Conservation (phyloP, 2,329 filamentous ascomycete genomes). For the Penicillium sp. region DNA sequence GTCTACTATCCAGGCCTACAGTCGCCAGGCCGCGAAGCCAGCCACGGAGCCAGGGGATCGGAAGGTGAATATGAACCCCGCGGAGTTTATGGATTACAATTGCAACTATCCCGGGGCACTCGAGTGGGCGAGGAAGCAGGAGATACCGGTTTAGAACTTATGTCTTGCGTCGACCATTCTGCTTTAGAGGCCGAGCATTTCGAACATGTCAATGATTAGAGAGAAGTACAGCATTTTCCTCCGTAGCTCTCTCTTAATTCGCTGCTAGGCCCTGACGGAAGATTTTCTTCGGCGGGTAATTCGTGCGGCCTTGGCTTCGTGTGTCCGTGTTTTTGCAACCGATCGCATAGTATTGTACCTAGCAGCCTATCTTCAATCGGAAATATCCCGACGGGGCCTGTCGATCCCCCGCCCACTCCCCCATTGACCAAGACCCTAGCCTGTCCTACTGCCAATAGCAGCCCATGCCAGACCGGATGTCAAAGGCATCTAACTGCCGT, state of each 20-base stretch:
- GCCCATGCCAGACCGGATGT: no score
- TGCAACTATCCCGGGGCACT: slow-evolving; percentile 40
- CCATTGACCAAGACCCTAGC: no score
- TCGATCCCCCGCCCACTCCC: not conserved
- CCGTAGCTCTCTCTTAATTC: not conserved
- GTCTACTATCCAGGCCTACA: slow-evolving; percentile 49
- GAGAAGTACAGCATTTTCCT: no score
- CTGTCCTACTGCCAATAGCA: no score
- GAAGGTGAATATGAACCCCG: slow-evolving; percentile 19
- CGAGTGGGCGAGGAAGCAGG: not conserved
- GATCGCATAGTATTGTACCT: not conserved
- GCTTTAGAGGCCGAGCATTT: not conserved
- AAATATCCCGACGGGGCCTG: not conserved
- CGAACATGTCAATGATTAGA: no score
- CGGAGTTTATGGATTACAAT: slow-evolving; percentile 10
- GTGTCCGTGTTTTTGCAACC: not conserved
- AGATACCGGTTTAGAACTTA: not conserved
- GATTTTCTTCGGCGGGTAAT: not conserved
- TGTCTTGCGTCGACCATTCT: not conserved
- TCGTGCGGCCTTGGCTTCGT: not conserved
- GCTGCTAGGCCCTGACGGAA: not conserved
- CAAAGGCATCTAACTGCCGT: not conserved
- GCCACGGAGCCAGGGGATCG: slow-evolving; percentile 40
- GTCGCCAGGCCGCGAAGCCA: slow-evolving; percentile 48
- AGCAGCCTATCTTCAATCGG: not conserved